Conservation (phyloP, 768 basidiomycete species). For the Paxillus rubicundulus region DNA sequence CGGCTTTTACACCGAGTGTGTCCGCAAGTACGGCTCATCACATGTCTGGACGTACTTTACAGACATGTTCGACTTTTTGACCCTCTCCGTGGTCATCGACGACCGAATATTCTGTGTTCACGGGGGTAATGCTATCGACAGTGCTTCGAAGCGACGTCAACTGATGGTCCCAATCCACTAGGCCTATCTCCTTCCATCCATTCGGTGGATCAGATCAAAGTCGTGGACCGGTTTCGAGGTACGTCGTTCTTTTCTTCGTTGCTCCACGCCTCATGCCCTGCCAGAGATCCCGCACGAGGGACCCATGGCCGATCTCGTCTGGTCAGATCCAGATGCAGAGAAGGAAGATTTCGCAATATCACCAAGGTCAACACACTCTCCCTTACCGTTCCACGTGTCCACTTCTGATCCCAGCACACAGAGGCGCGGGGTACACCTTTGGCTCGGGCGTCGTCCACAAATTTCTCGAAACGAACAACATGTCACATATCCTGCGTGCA, state of each 20-base stretch:
- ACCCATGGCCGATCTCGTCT: constrained; percentile 99
- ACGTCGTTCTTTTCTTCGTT: constrained; percentile 20
- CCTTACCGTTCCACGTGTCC: constrained; percentile 4
- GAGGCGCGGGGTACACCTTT: constrained; percentile 98
- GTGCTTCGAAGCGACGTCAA: not conserved
- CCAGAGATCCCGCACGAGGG: constrained; percentile 98
- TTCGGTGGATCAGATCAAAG: constrained; percentile 99
- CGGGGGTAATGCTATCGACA: constrained; percentile 60
- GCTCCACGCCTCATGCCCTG: constrained; percentile 22
- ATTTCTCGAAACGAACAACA: constrained; percentile 92
- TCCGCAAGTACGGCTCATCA: constrained; percentile 93
- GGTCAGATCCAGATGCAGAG: constrained; percentile 99
- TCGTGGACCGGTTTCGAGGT: constrained; percentile 98
- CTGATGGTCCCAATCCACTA: constrained; percentile 31
- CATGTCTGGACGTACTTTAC: constrained; percentile 99
- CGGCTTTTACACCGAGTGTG: constrained; percentile 98
- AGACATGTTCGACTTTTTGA: constrained; percentile 99
- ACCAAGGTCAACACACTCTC: constrained; percentile 77
- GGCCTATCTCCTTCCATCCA: constrained; percentile 97
- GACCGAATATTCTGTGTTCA: constrained; percentile 99
- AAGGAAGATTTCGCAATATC: constrained; percentile 99
- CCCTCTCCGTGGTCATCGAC: constrained; percentile 96
- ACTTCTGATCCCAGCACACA: constrained; percentile 28
- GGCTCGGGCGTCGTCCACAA: constrained; percentile 97
- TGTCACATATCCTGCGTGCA: constrained; percentile 96